These are phyloP conservation scores for Phaeodactylum tricornutum DNA, from an alignment of 108 stramenopile genomes.

Conservation along the genomic window DNA sequence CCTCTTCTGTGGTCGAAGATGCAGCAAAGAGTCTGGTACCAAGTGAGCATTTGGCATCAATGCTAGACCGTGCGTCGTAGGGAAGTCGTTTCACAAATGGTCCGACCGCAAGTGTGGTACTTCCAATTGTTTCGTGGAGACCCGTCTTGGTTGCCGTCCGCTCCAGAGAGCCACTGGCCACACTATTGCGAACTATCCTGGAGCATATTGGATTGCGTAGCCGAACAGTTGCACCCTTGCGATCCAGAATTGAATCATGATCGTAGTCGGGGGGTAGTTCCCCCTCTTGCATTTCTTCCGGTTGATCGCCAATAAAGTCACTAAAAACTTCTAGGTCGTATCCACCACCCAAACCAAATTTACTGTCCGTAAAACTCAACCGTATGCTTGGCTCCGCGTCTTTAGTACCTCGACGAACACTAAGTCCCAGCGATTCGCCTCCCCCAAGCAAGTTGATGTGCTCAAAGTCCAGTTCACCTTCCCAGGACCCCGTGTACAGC, in stretches of 20 bases:
- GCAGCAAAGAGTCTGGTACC: no score
- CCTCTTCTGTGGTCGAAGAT: no score
- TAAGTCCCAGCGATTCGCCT: conserved; percentile 51
- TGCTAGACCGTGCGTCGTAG: conserved; percentile 26
- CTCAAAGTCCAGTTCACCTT: conserved; percentile 71
- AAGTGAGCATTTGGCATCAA: conserved; percentile 19
- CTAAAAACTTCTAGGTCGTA: conserved; percentile 63
- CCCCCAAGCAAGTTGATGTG: conserved; percentile 69
- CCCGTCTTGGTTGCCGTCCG: conserved; percentile 39
- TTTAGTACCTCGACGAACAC: conserved; percentile 62
- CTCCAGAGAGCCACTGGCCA: conserved; percentile 31
- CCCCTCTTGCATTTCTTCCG: no score
- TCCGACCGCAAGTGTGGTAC: conserved; percentile 33
- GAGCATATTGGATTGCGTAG: conserved; percentile 30
- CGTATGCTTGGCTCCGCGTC: conserved; percentile 31
- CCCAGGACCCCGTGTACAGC: conserved; percentile 68
- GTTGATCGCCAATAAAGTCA: conserved; percentile 51
- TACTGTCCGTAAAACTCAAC: conserved; percentile 33
- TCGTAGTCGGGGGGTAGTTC: neutral
- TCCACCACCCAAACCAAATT: conserved; percentile 54
- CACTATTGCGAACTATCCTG: conserved; percentile 17
- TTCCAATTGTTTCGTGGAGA: conserved; percentile 35
- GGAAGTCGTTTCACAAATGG: conserved; percentile 33
- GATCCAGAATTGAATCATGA: conserved; percentile 13
- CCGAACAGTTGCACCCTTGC: conserved; percentile 30